Evolutionary conservation across 371 early-diverging fungal species (phyloP), one percentile per base, ranked within the genome.

Genomic region (Mortierella sp.): DNA sequence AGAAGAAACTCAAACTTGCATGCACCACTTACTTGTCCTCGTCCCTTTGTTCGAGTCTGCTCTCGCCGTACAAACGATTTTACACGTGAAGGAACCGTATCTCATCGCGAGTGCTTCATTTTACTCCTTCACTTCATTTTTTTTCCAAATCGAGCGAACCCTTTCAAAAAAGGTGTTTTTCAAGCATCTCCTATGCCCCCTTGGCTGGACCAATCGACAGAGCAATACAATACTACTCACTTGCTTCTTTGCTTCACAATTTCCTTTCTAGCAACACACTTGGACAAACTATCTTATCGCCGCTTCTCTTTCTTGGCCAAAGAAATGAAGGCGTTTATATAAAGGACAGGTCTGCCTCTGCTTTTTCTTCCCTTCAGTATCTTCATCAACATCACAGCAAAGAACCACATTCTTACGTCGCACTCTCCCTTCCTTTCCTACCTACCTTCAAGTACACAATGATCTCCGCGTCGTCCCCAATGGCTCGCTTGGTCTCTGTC

Each of bases 401-500:
- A 42, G 21, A 3, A 24, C 58, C 55, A 50, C 7, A 5, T 1
- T 14, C 52, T 19, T 21, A 52, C 34, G 5, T 63, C 34, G 4
- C 14, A 3, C 5, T 0, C 28, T 6, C 6, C 3, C 63, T 7
- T 47, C 24, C 72, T 28, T 9, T 42, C 21, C 70, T 19, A 21
- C 7, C 45, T 3, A 24, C 52, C 28, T 21, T 16, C 7, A 26
- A 21, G n/a, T 34, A 16, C 19, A 44, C 16, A 72, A 80, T 75
- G 80, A 42, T 84, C 2, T 65, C 84, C 31, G 42, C 24, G 3
- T 54, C 74, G n/a, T 72, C 31, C 34, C 80, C 77, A 71, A 57
- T 80, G 21, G 65, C 77, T 10, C 84, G 84, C 13, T 6, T 84
- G 26, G 45, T 84, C 47, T 81, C 81, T 14, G 65, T 84, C 72